These are phyloP conservation scores for Citrus inodora DNA, from an alignment of 345 rosid genomes.

Conservation along the genomic window DNA sequence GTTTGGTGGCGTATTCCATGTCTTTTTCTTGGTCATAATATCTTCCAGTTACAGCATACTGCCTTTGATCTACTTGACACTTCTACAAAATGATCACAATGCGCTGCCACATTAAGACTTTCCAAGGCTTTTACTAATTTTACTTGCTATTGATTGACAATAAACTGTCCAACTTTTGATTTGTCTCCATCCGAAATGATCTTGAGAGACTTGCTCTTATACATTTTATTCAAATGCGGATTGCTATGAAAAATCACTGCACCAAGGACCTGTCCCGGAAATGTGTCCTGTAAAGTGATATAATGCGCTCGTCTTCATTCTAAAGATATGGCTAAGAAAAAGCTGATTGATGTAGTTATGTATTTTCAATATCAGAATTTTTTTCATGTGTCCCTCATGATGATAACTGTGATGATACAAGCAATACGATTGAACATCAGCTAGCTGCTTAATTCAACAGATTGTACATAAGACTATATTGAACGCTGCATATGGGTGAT, in stretches of 20 bases:
- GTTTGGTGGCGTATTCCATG: slow-evolving; percentile 49
- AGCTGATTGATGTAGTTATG: neutral
- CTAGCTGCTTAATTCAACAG: neutral
- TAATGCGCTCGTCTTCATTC: neutral
- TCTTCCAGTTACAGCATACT: slow-evolving; percentile 67
- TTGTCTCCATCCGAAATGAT: slow-evolving; percentile 54
- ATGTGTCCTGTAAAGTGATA: slow-evolving; percentile 47
- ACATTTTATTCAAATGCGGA: slow-evolving; percentile 38
- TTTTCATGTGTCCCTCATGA: slow-evolving; percentile 39
- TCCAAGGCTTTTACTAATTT: slow-evolving; percentile 47
- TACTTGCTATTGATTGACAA: slow-evolving; percentile 37
- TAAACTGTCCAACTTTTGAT: slow-evolving; percentile 49
- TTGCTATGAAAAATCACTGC: slow-evolving; percentile 51
- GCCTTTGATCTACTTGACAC: slow-evolving; percentile 25
- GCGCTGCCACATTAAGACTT: slow-evolving; percentile 35
- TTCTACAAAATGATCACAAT: slow-evolving; percentile 8
- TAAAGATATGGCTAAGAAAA: neutral
- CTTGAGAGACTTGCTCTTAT: slow-evolving; percentile 32
- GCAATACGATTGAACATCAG: neutral
- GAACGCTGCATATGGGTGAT: slow-evolving; percentile 24
- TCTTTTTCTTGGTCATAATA: slow-evolving; percentile 58
- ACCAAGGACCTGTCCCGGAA: slow-evolving; percentile 78
- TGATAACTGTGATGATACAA: slow-evolving; percentile 39
- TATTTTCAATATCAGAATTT: neutral
- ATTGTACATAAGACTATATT: slow-evolving; percentile 6